Conservation (phyloP, 495 filamentous ascomycete species). For the Umbilicaria muhlenbergii region DNA sequence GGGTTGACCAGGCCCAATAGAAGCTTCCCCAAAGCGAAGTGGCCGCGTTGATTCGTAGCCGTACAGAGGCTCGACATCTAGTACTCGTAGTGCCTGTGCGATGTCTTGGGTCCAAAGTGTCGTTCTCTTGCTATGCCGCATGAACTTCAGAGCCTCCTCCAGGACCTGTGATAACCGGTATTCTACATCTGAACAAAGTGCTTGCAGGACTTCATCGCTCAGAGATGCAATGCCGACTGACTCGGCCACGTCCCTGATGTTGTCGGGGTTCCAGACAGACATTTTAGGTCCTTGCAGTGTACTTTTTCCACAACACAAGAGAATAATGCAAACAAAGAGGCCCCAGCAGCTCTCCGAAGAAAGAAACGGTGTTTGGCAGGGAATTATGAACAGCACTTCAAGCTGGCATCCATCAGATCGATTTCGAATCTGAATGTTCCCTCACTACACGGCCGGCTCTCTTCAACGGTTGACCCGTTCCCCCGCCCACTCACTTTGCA, state of each 20-base stretch:
- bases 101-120: conserved; percentile 74
- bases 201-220: conserved; percentile 64
- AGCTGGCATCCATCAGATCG: too few relatives aligned
- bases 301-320: too few relatives aligned
- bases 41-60: conserved; percentile 85
- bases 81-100: conserved; percentile 60
- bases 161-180: conserved; percentile 85
- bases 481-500: too few relatives aligned
- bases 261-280: conserved; percentile 89
- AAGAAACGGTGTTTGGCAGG: too few relatives aligned
- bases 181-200: conserved; percentile 84
- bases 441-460: too few relatives aligned
- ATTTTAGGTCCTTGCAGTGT: conserved; percentile 9
- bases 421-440: too few relatives aligned
- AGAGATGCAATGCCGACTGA: conserved; percentile 75
- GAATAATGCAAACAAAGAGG: too few relatives aligned
- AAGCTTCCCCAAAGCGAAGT: conserved; percentile 82
- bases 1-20: conserved; percentile 83
- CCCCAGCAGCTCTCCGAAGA: too few relatives aligned
- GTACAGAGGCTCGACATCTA: conserved; percentile 89
- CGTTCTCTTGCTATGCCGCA: conserved; percentile 76
- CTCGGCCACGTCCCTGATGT: conserved; percentile 86
- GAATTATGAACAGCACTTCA: too few relatives aligned
- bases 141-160: conserved; percentile 84
- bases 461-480: too few relatives aligned